Base-by-base conservation (phyloP, 1,139 yeast species). In the Hyphopichia fennica region DNA sequence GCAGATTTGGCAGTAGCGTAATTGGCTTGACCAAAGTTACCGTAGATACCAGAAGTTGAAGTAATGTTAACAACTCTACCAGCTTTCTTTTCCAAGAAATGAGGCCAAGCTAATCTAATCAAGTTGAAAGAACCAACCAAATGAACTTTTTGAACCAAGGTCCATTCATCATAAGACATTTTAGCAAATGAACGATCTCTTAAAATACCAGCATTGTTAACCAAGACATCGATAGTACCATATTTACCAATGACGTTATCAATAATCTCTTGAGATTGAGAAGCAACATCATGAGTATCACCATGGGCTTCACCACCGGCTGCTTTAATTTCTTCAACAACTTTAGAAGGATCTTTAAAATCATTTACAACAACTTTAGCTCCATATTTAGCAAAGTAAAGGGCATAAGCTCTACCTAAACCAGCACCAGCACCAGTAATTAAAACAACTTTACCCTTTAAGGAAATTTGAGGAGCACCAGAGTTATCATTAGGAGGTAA, bases 341-440 rank as follows among this genome's bases (percentile, higher is more conserved):
- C 90, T 35, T 72, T 65, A 40, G 77, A 67, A 6, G 98, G 90
- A 57, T 84, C 84, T 54, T 77, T 86, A 54, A 91, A 84, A 63
- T 93, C 98, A 61, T 93, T 93, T 37, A 93, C 95, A 37, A 93
- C 96, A 49, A 93, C 95, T 71, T 87, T 90, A 36, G 98, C 98
- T 49, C 98, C 98, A 52, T 88, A 87, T 63, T 79, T 86, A 45
- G 95, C 98, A 59, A 87, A 83, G 65, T 81, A 77, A 45, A 81
- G 67, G 17, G 98, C 96, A 66, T 93, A 95, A 48, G 91, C 88
- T 61, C 85, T 82, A 52, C 99, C 99, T 55, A 93, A 78, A 45
- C 99, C 99, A 45, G 89, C 86, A 55, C 97, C 98, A 40, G 96
- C 95, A 55, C 99, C 99, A 33, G 98, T 93, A 44, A 93, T 82